A percentile compares a stretch with the other conserved stretches of the same genome.
These are phyloP conservation scores for Cercospora sp. DNA, from an alignment of 2,329 filamentous ascomycete species.

Conservation along the genomic window DNA sequence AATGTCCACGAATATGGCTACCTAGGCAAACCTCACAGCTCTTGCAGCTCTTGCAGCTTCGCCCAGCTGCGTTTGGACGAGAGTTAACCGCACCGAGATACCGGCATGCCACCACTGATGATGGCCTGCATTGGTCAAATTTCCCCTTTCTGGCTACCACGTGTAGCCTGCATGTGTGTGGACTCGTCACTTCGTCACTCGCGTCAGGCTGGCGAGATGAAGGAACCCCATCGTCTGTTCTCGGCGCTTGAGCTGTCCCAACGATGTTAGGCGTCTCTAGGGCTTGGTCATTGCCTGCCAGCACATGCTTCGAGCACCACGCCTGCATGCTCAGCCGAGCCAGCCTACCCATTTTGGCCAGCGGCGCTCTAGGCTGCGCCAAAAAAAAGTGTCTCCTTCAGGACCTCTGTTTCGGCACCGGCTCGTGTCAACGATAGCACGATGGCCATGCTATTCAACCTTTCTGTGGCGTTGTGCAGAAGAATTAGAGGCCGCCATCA, in stretches of 20 bases:
- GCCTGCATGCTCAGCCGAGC: neutral
- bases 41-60: neutral
- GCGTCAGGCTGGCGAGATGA: neutral
- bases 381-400: neutral
- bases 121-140: neutral
- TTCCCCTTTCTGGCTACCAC: neutral
- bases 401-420: neutral
- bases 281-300: neutral
- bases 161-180: neutral
- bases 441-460: neutral
- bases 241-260: neutral
- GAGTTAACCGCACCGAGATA: neutral
- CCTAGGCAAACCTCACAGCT: neutral
- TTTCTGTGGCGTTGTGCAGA: neutral
- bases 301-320: neutral
- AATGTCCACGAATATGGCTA: neutral
- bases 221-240: neutral
- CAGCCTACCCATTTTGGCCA: neutral
- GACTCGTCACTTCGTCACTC: neutral
- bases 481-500: constrained; percentile 1
- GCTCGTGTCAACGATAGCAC: neutral
- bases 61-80: neutral
- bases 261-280: neutral
- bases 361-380: neutral
- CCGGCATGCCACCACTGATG: neutral